Evolutionary conservation across 2,329 filamentous ascomycete species (phyloP), one percentile per base, ranked within the genome.

Genomic region (Clarireedia sp.): DNA sequence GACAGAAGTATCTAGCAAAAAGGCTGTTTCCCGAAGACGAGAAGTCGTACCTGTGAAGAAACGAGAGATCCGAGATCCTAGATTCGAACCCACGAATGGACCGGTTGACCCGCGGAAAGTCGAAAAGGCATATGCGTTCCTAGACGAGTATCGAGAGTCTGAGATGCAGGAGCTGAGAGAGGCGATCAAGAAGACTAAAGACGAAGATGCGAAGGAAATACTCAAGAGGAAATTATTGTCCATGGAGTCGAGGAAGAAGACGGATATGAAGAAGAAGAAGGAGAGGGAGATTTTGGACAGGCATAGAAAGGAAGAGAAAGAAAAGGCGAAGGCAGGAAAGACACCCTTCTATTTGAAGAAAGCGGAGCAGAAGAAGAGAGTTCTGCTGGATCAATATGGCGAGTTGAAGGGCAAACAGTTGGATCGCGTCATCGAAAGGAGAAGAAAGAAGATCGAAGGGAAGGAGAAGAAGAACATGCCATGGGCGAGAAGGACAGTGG

Each of bases 281-380:
- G 82, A 87, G 70, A 77, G 81, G 63, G 79, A 82, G 56, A 74
- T 97, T 43, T 66, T 92, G 53, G 77, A 82, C 45, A 83, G 87
- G 70, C 91, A 97, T 73, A 82, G 87, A 67, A 81, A 81, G 73
- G 79, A 84, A 70, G 94, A 99, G 77, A 90, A 89, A 74, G 87
- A 91, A 69, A 74, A 88, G 58, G 84, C 97, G 51, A 83, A 83
- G 65, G 82, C 95, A 74, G 94, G 94, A 59, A 96, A 96, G 82
- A 83, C 80, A 69, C 92, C 94, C 0, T 99, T 90, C 74, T 97
- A 89, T 72, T 75, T 97, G 65, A 99, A 99, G 81, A 86, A 85
- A 75, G 83, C 85, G 67, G 92, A 96, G 73, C 82, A 94, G 76
- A 95, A 94, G 84, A 90, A 92, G 77, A 77, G 86, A 71, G 77